These are phyloP conservation scores for Ustilago xerochloae DNA, from an alignment of 1,284 basidiomycete species.

Conservation along the genomic window DNA sequence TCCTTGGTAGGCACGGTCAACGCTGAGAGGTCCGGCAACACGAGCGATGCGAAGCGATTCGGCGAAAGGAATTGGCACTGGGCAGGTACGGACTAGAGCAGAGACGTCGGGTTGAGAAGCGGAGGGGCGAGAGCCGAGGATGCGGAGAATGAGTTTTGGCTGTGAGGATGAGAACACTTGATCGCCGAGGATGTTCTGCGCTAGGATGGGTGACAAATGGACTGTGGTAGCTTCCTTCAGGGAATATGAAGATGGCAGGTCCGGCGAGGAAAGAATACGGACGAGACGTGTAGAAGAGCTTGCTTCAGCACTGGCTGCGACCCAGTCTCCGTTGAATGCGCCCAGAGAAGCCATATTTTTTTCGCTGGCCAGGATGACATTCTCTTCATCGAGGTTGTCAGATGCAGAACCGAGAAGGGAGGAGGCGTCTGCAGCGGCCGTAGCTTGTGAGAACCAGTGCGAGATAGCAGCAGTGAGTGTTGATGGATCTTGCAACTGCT, in stretches of 20 bases:
- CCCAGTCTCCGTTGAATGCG: constrained; percentile 88
- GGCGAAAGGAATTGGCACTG: constrained; percentile 61
- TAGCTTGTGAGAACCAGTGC: constrained; percentile 35
- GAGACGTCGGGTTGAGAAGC: constrained; percentile 31
- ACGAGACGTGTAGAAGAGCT: constrained; percentile 40
- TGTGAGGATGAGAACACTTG: constrained; percentile 24
- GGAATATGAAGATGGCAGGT: constrained; percentile 9
- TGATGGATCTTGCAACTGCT: constrained; percentile 29
- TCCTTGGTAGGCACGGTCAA: constrained; percentile 79
- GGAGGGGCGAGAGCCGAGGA: constrained; percentile 32
- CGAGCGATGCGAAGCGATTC: constrained; percentile 79
- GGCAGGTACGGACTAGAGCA: constrained; percentile 45
- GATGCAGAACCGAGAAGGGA: constrained; percentile 18
- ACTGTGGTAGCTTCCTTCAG: constrained; percentile 8
- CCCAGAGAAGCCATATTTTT: constrained; percentile 78
- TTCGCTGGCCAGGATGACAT: constrained; percentile 55
- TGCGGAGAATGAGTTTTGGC: constrained; percentile 18
- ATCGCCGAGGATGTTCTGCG: constrained; percentile 53
- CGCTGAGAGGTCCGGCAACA: constrained; percentile 82
- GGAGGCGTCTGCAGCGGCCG: not conserved
- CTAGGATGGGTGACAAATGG: constrained; percentile 51
- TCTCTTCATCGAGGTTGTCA: constrained; percentile 58
- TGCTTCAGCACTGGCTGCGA: constrained; percentile 69
- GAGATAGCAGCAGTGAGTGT: constrained; percentile 38
- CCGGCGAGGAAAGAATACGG: constrained; percentile 42